Conservation (phyloP, 768 basidiomycete species). For the Tulasnella calospora region DNA sequence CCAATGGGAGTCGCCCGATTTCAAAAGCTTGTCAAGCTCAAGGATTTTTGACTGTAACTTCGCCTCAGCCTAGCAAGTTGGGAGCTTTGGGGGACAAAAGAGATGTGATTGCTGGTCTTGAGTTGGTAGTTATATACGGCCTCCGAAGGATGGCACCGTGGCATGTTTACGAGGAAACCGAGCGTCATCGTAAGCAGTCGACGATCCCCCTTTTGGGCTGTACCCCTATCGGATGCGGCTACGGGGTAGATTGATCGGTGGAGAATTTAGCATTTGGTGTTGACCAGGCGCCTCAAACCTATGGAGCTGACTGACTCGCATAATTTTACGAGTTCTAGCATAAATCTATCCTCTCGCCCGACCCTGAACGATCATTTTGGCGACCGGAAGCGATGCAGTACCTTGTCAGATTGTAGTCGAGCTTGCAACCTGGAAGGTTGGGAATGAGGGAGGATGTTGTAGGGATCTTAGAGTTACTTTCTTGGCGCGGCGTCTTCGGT, state of each 20-base stretch:
- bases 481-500: background rate
- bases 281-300: too few species aligned
- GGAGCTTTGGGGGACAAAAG: background rate
- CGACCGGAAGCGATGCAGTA: too few species aligned
- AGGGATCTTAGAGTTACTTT: too few species aligned
- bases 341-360: too few species aligned
- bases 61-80: background rate
- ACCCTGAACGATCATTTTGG: too few species aligned
- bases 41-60: background rate
- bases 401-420: background rate
- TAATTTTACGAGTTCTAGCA: too few species aligned
- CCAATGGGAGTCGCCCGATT: background rate
- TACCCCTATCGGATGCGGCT: too few species aligned
- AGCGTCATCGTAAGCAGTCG: background rate
- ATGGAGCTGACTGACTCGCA: too few species aligned
- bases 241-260: too few species aligned
- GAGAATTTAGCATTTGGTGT: too few species aligned
- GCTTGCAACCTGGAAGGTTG: background rate
- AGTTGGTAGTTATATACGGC: background rate
- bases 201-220: background rate
- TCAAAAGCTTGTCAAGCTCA: background rate
- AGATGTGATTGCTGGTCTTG: background rate
- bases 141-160: background rate
- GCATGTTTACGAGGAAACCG: background rate
- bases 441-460: background rate